Base-by-base conservation (phyloP, 192 early-diverging fungal genomes). In the Pilaira anomala region DNA sequence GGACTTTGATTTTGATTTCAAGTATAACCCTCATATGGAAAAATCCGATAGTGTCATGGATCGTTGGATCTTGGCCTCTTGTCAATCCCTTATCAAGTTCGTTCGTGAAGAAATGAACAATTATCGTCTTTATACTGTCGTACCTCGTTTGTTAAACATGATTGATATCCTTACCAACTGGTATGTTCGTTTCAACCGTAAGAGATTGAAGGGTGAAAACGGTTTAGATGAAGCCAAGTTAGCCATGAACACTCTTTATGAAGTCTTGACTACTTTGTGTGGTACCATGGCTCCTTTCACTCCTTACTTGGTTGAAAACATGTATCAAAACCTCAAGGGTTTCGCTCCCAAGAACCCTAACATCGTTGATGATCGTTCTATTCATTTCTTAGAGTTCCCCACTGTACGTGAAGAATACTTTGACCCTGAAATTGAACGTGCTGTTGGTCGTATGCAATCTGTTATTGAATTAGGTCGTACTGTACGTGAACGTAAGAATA, bases 121-220 rank as follows among this genome's bases (percentile, higher is more conserved):
- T 25, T 99, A 99, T 83, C 87, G 94, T 39, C 83, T 99, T 39
- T 99, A 99, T 85, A 97, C 97, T 29, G 97, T 99, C 26, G 93
- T 95, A 2, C 97, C 97, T 13, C 87, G 92, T 39, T 72, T 99
- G 69, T 76, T 99, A 58, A 76, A 78, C 64, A 80, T 96, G 64
- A 91, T 99, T 61, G 97, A 99, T 74, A 80, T 89, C 40, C 82
- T 99, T 57, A 99, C 97, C 53, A 99, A 99, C 80, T 97, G 95
- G 95, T 99, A 99, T 76, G 86, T 99, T 60, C 89, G 95, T 50
- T 96, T 97, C 83, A 99, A 99, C 85, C 92, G 97, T 59, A 90
- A 88, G 71, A 88, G 97, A 57, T 76, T 99, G 69, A 99, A 99
- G 84, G 96, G 96, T 53, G 94, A 98, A 64, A 87, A 88, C 68